Conservation (phyloP, 2,329 filamentous ascomycete genomes). For the Diaporthe eres region DNA sequence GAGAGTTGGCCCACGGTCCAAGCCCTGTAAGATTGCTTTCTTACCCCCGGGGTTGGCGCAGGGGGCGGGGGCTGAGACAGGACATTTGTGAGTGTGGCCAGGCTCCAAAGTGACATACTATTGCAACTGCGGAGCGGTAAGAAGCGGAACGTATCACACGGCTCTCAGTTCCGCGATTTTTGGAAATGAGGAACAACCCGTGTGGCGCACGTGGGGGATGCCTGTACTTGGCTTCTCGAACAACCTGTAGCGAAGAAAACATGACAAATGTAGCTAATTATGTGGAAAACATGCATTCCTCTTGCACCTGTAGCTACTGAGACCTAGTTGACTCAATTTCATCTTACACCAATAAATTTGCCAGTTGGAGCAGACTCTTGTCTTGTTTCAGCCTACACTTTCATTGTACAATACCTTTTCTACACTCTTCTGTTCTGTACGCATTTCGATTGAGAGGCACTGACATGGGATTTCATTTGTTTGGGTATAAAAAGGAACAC, state of each 20-base stretch:
- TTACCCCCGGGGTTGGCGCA: too few species aligned
- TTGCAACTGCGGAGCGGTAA: not conserved
- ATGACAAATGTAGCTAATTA: not conserved
- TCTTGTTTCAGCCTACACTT: not conserved
- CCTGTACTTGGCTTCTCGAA: too few species aligned
- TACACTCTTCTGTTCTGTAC: not conserved
- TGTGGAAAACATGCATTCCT: not conserved
- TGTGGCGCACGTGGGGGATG: not conserved
- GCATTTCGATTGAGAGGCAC: not conserved
- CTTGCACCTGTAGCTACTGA: not conserved
- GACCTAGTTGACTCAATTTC: not conserved
- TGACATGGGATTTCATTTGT: not conserved
- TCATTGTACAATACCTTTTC: not conserved
- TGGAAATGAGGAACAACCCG: too few species aligned
- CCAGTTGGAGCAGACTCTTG: not conserved
- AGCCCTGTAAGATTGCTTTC: not conserved
- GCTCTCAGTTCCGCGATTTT: not conserved
- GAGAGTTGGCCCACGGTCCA: not conserved
- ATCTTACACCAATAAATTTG: not conserved
- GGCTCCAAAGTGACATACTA: not conserved
- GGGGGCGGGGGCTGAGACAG: not conserved
- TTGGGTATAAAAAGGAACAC: constrained; percentile 9
- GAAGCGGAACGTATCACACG: not conserved
- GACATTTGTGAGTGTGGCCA: not conserved
- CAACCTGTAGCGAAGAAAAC: not conserved